Evolutionary conservation across 768 basidiomycete species (phyloP).

Genomic region (Austroboletus festivus): DNA sequence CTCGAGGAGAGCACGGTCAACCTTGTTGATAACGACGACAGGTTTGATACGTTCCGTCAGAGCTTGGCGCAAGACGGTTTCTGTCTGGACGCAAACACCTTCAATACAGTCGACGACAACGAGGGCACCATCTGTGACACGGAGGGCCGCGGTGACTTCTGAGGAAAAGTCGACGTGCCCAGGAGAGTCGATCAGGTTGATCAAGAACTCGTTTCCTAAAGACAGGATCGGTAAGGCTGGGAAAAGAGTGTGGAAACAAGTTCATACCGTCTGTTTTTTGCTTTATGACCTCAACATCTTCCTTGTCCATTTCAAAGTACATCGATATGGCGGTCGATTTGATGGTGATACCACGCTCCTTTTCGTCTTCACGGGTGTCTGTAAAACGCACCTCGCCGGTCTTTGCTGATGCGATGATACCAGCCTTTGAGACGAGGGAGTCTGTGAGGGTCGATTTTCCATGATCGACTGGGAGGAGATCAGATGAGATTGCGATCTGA

Average conservation of each 20-base stretch:
- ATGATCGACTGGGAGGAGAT: conserved; percentile 77
- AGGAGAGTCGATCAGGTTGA: conserved; percentile 99
- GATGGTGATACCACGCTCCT: conserved; percentile 99
- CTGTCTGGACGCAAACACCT: conserved; percentile 99
- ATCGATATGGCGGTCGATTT: conserved; percentile 99
- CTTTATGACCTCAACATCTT: conserved; percentile 78
- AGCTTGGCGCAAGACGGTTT: conserved; percentile 97
- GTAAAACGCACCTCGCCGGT: conserved; percentile 97
- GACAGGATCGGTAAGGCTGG: conserved; percentile 3
- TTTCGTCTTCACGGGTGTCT: conserved; percentile 96
- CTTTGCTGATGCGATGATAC: conserved; percentile 94
- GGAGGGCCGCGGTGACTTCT: conserved; percentile 98
- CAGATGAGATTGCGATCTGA: conserved; percentile 18
- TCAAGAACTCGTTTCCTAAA: conserved; percentile 91
- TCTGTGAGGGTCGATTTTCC: conserved; percentile 99
- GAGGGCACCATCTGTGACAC: conserved; percentile 98
- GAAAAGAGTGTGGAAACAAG: conserved; percentile 2
- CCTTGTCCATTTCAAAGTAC: conserved; percentile 96
- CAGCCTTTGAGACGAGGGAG: conserved; percentile 97
- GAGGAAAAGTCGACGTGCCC: conserved; percentile 99
- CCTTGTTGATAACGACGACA: conserved; percentile 99
- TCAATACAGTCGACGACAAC: conserved; percentile 99
- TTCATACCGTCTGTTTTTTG: conserved; percentile 87
- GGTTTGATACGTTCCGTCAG: conserved; percentile 99
- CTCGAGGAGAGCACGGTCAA: conserved; percentile 98